Evolutionary conservation across 2,329 filamentous ascomycete genomes (phyloP).

Genomic region (Microsporum canis): DNA sequence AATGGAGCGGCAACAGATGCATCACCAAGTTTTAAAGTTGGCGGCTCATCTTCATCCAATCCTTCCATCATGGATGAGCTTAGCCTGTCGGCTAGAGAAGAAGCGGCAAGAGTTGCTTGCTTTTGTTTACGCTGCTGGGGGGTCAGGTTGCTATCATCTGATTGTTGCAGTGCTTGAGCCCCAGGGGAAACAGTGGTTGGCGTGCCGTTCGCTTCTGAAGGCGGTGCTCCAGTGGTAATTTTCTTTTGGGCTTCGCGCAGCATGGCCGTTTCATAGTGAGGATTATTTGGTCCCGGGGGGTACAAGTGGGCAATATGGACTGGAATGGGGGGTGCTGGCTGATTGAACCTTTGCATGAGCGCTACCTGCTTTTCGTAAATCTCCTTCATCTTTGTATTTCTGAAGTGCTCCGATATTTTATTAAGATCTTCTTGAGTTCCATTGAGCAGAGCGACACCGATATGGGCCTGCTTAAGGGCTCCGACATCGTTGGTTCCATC

Average conservation of each 20-base stretch:
- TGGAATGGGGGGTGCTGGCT: conserved; percentile 86
- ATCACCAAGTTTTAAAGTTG: conserved; percentile 92
- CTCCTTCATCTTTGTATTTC: conserved; percentile 96
- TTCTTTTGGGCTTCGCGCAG: conserved; percentile 75
- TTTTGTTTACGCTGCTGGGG: conserved; percentile 42
- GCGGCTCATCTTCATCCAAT: conserved; percentile 78
- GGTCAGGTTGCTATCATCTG: conserved; percentile 37
- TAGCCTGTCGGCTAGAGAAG: conserved; percentile 73
- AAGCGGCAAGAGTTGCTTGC: conserved; percentile 57
- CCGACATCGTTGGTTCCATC: conserved; percentile 98
- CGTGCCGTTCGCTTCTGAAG: conserved; percentile 42
- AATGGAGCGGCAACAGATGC: conserved; percentile 95
- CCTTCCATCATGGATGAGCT: conserved; percentile 86
- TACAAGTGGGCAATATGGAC: conserved; percentile 85
- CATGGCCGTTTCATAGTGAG: conserved; percentile 87
- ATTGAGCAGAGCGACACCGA: conserved; percentile 91
- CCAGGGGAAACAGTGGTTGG: conserved; percentile 57
- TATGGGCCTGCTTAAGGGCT: conserved; percentile 93
- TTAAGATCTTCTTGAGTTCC: conserved; percentile 83
- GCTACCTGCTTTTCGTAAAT: conserved; percentile 92
- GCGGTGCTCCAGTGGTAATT: conserved; percentile 47
- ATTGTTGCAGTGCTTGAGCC: conserved; percentile 49
- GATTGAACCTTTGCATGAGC: conserved; percentile 91
- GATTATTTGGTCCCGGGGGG: conserved; percentile 79
- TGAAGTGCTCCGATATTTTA: conserved; percentile 83